Base-by-base conservation (phyloP, 768 basidiomycete species). In the Mycena alexandri region DNA sequence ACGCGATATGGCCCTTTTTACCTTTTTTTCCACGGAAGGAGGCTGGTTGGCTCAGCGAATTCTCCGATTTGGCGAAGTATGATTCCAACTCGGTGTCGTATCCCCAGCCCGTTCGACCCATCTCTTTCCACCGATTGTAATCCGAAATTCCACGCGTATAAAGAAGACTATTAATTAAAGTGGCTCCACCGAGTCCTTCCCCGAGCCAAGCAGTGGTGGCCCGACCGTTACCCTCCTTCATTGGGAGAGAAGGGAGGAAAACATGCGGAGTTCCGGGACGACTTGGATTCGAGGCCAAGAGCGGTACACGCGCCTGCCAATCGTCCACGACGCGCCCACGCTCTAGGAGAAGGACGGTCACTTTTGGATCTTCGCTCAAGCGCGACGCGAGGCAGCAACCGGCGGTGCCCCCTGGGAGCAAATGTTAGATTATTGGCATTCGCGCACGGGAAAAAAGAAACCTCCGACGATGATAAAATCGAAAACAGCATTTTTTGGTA, bases 351-450 rank as follows among this genome's bases (percentile, higher is more conserved):
- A 82, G 72, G 7, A 82, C 82, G 2, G 68, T 71, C 19, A 60
- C 63, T 1, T 52, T 24, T 0, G 75, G 70, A 51, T 81, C 74
- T 61, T 78, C 78, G 56, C 76, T 77, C 12, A 83, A 79, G n/a
- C 82, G 75, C 34, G 73, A 72, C 5, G 82, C 82, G 7, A 84
- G 69, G 13, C 78, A 79, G 48, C 80, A 81, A 22, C 82, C 82
- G 13, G 81, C 80, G 0, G 82, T 81, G 19, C 81, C 82, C 29
- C 82, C 82, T 38, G 38, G 29, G 29, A 38, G 9, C 14, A 11
- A 11, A 11, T 38, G 38, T 38, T 38, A 38, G 38, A 11, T 38
- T 10, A 14, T 10, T 38, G 38, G 5, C 10, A 38, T 38, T 10
- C 11, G 14, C 14, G 10, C 11, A 10, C 10, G 14, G 10, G 34